Conservation (phyloP, 1,284 basidiomycete genomes). For the Mycena citricolor region DNA sequence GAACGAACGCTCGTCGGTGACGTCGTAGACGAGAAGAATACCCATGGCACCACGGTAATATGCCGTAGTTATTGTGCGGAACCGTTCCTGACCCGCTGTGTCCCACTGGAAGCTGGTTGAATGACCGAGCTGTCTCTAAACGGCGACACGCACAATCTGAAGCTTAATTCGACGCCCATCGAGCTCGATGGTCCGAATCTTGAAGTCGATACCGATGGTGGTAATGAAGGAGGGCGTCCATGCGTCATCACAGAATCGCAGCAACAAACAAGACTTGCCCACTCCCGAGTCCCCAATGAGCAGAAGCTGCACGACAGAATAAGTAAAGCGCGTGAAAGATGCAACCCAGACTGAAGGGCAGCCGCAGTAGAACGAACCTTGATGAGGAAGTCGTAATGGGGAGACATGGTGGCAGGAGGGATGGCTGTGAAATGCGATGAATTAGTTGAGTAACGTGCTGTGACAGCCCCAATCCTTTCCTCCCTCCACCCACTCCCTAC, state of each 20-base stretch:
- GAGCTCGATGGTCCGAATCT: constrained; percentile 95
- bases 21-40: constrained; percentile 97
- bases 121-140: not conserved
- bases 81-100: constrained; percentile 98
- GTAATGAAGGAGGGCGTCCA: constrained; percentile 99
- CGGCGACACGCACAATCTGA: constrained; percentile 74
- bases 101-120: constrained; percentile 72
- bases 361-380: constrained; percentile 54
- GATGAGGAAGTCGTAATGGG: constrained; percentile 91
- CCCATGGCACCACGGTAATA: constrained; percentile 99
- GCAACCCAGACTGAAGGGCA: constrained; percentile 2
- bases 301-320: constrained; percentile 61
- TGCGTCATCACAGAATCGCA: constrained; percentile 99
- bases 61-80: constrained; percentile 99
- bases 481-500: constrained; percentile 7
- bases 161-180: constrained; percentile 96
- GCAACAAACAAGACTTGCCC: constrained; percentile 96
- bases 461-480: not conserved
- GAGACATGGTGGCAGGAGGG: constrained; percentile 57
- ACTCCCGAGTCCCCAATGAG: constrained; percentile 98
- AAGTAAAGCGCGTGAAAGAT: constrained; percentile 1
- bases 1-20: constrained; percentile 97
- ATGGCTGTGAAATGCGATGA: constrained; percentile 1
- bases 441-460: not conserved
- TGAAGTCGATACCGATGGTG: constrained; percentile 96